Percentiles rank a stretch among this genome's conserved stretches.
These are phyloP conservation scores for Lotus japonicus DNA, from an alignment of 306 rosid species.

Conservation along the genomic window DNA sequence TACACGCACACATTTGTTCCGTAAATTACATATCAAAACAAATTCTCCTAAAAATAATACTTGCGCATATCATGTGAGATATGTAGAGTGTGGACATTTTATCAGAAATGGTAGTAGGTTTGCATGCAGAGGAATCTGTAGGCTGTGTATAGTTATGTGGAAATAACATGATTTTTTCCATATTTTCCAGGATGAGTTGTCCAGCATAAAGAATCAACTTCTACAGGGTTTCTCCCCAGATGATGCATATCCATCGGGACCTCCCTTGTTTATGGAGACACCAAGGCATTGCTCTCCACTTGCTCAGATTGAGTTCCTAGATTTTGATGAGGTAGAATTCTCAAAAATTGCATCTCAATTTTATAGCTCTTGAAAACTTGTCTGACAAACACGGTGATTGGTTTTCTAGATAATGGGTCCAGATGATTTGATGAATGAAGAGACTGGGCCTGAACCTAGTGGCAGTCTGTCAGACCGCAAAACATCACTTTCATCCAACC, in stretches of 20 bases:
- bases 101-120: neutral
- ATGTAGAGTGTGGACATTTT: neutral
- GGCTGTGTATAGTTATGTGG: neutral
- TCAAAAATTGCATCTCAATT: constrained; percentile 19
- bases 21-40: neutral
- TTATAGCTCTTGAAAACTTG: constrained; percentile 5
- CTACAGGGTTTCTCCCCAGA: constrained; percentile 78
- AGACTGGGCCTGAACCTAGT: constrained; percentile 60
- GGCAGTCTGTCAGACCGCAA: constrained; percentile 80
- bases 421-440: constrained; percentile 58
- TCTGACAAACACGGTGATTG: constrained; percentile 13
- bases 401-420: constrained; percentile 52
- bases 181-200: constrained; percentile 62
- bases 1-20: neutral
- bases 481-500: constrained; percentile 59
- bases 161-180: constrained; percentile 8
- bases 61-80: constrained; percentile 3
- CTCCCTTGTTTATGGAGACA: constrained; percentile 90
- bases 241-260: constrained; percentile 82
- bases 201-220: constrained; percentile 64
- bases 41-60: constrained; percentile 1
- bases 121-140: neutral
- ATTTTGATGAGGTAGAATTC: constrained; percentile 61
- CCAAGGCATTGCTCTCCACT: constrained; percentile 79
- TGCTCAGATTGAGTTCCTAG: constrained; percentile 58